Evolutionary conservation across 371 early-diverging fungal genomes (phyloP), one percentile per base, ranked within the genome.

Genomic region (Chytridium lagenaria): DNA sequence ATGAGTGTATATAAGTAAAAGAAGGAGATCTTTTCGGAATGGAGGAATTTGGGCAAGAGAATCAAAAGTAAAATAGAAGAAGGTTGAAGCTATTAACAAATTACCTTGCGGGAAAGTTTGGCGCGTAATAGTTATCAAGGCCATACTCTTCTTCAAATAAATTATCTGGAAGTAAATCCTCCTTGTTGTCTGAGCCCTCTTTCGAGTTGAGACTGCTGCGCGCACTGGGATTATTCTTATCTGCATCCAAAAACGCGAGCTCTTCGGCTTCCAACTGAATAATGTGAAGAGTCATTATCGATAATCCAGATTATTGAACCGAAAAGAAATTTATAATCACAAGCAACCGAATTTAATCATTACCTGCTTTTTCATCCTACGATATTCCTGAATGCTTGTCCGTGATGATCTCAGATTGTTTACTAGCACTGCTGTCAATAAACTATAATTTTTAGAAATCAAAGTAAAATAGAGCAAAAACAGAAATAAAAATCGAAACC

Each of bases 351-450:
- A n/a, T n/a, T n/a, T n/a, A n/a, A n/a, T n/a, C n/a, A n/a, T n/a
- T n/a, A n/a, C n/a, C n/a, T n/a, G n/a, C n/a, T n/a, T n/a, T n/a
- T n/a, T n/a, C n/a, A n/a, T n/a, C n/a, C n/a, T n/a, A n/a, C n/a
- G n/a, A n/a, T n/a, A n/a, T n/a, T n/a, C n/a, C n/a, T n/a, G n/a
- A n/a, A n/a, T n/a, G n/a, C n/a, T n/a, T n/a, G n/a, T 37, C 12
- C 77, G 63, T n/a, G 73, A 66, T 12, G 70, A 69, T 68, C 78
- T 73, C n/a, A 80, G 71, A 71, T 80, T 80, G 71, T 70, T 76
- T 37, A 80, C 78, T 31, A 80, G 71, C 59, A 80, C 80, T 19
- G 80, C 80, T 28, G 78, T 69, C 38, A 80, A 76, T 23, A 80
- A 61, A 50, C 80, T 80, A 33, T 63, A 23, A 59, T 55, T 52